Evolutionary conservation across 2,329 filamentous ascomycete genomes (phyloP).

Genomic region (Fusarium camptoceras): DNA sequence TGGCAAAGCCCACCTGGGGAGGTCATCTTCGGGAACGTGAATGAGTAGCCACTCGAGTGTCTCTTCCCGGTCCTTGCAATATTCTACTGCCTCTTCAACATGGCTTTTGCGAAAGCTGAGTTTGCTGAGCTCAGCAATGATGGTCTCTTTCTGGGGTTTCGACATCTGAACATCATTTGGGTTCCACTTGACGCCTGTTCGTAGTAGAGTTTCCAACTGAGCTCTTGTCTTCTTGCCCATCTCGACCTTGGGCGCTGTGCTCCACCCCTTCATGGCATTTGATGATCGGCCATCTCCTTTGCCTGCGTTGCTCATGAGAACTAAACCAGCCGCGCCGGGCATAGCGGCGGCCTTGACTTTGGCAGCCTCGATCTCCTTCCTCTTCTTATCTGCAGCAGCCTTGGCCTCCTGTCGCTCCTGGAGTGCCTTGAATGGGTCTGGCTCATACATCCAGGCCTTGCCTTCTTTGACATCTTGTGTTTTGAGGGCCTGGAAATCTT

Average conservation of each 20-base stretch:
- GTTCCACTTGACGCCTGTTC: conserved; percentile 87
- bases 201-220: conserved; percentile 82
- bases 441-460: conserved; percentile 91
- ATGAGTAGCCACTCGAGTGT: conserved; percentile 95
- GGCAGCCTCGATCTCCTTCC: conserved; percentile 75
- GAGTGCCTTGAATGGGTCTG: conserved; percentile 88
- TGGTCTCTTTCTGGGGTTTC: conserved; percentile 63
- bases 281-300: conserved; percentile 49
- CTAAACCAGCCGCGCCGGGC: conserved; percentile 68
- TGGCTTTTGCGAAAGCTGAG: conserved; percentile 92
- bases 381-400: conserved; percentile 80
- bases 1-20: conserved; percentile 92
- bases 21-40: conserved; percentile 95
- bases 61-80: conserved; percentile 93
- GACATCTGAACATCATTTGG: conserved; percentile 77
- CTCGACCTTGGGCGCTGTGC: conserved; percentile 87
- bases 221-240: conserved; percentile 86
- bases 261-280: conserved; percentile 79
- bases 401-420: conserved; percentile 84
- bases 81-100: conserved; percentile 84
- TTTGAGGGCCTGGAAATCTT: conserved; percentile 87
- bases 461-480: conserved; percentile 81
- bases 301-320: conserved; percentile 61
- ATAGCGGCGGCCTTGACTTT: conserved; percentile 75
- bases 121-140: conserved; percentile 79